Percentiles rank a stretch among this genome's conserved stretches.
phyloP scores from a whole-genome alignment of 2,329 filamentous ascomycete genomes.

The Fusarium musae region DNA sequence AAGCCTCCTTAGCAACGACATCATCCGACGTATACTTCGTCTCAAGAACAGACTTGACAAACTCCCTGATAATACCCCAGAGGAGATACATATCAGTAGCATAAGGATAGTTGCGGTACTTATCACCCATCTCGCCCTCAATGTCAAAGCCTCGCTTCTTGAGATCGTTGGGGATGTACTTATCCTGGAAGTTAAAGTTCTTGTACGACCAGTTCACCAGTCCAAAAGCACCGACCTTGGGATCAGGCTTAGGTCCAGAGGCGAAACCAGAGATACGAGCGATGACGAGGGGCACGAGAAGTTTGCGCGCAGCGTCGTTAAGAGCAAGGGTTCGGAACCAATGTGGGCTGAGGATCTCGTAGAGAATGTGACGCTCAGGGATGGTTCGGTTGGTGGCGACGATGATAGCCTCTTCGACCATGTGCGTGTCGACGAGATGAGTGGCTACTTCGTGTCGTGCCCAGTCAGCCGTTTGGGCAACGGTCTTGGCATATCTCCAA shows the following conservation, averaged over 20 bases:
- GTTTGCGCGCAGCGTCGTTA: conserved; percentile 9
- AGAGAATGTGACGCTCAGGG: conserved; percentile 14
- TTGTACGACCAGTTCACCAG: conserved; percentile 21
- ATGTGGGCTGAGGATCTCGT: conserved; percentile 27
- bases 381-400: conserved; percentile 31
- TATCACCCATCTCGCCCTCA: conserved; percentile 6
- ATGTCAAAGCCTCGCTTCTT: conserved; percentile 34
- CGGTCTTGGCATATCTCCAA: conserved; percentile 34
- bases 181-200: conserved; percentile 35
- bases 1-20: background rate
- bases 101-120: conserved; percentile 34
- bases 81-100: conserved; percentile 14
- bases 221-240: background rate
- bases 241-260: background rate
- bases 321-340: conserved; percentile 31
- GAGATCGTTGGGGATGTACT: conserved; percentile 35
- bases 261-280: conserved; percentile 15
- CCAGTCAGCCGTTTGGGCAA: conserved; percentile 33
- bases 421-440: conserved; percentile 32
- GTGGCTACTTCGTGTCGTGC: conserved; percentile 28
- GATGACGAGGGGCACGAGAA: conserved; percentile 21
- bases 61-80: conserved; percentile 16
- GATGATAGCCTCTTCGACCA: conserved; percentile 34
- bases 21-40: conserved; percentile 18
- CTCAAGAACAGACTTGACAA: conserved; percentile 15